Percentiles rank a stretch among this genome's conserved stretches.
Conservation (phyloP, 2,329 filamentous ascomycete species). For the Metarhizium sp. region DNA sequence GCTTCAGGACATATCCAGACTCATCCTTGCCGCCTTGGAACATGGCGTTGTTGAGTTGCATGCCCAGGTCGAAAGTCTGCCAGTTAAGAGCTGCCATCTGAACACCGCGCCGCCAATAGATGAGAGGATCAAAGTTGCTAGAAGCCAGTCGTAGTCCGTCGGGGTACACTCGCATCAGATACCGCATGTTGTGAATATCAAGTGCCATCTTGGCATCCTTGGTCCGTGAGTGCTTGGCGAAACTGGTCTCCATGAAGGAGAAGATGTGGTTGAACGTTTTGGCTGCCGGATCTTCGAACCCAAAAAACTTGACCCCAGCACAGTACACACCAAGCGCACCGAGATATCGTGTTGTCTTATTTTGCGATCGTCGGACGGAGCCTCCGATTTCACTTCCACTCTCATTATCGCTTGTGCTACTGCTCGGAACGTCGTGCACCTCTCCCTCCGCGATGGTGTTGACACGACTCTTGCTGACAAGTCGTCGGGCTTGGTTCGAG, state of each 20-base stretch:
- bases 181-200: conserved; percentile 82
- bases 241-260: conserved; percentile 86
- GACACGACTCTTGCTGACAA: conserved; percentile 41
- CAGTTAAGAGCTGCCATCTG: conserved; percentile 98
- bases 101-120: conserved; percentile 89
- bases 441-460: conserved; percentile 49
- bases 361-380: conserved; percentile 51
- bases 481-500: conserved; percentile 38
- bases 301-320: conserved; percentile 68
- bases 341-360: conserved; percentile 77
- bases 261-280: conserved; percentile 90
- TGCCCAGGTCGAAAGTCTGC: conserved; percentile 93
- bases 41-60: conserved; percentile 97
- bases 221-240: conserved; percentile 69
- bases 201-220: conserved; percentile 68
- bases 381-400: conserved; percentile 47
- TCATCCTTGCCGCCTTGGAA: conserved; percentile 81
- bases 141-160: conserved; percentile 73
- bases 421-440: conserved; percentile 46
- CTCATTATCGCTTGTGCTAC: conserved; percentile 73
- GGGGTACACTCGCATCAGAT: conserved; percentile 91
- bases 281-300: conserved; percentile 69
- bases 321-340: conserved; percentile 78
- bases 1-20: conserved; percentile 90
- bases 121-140: conserved; percentile 88